phyloP scores from a whole-genome alignment of 371 early-diverging fungal species.

The Coemansia linderi region DNA sequence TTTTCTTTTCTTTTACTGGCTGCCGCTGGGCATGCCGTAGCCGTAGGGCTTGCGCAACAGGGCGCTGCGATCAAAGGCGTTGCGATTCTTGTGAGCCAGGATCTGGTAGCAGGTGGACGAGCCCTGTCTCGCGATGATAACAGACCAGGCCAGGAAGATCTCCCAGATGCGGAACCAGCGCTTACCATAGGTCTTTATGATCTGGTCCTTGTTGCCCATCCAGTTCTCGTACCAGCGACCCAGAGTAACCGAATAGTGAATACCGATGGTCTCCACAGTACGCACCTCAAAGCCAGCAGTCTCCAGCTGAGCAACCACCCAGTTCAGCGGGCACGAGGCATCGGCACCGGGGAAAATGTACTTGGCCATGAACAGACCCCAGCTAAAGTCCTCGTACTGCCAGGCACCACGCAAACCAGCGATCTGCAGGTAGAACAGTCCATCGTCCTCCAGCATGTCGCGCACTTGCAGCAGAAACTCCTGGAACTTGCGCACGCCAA shows the following conservation, averaged over 20 bases:
- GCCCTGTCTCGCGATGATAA: slow-evolving; percentile 92
- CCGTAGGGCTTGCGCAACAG: slow-evolving; percentile 55
- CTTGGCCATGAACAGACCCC: slow-evolving; percentile 96
- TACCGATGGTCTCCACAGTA: slow-evolving; percentile 87
- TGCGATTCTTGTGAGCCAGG: slow-evolving; percentile 93
- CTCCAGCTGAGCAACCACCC: slow-evolving; percentile 90
- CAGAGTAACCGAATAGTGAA: slow-evolving; percentile 96
- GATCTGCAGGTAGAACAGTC: slow-evolving; percentile 95
- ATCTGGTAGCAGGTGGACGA: slow-evolving; percentile 95
- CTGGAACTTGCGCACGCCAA: slow-evolving; percentile 90
- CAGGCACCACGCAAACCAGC: slow-evolving; percentile 85
- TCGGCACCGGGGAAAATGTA: slow-evolving; percentile 98
- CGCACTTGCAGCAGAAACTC: slow-evolving; percentile 88
- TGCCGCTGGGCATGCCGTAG: slow-evolving; percentile 33
- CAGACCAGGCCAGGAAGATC: slow-evolving; percentile 96
- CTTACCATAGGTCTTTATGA: slow-evolving; percentile 84
- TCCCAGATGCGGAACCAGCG: slow-evolving; percentile 87
- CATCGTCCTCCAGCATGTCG: slow-evolving; percentile 95
- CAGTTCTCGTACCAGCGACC: slow-evolving; percentile 96
- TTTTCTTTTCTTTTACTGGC: not conserved
- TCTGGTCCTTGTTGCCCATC: slow-evolving; percentile 86
- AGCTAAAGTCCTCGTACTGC: slow-evolving; percentile 61
- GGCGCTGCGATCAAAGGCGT: slow-evolving; percentile 81
- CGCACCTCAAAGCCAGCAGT: slow-evolving; percentile 90
- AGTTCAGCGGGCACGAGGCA: slow-evolving; percentile 93